These are phyloP conservation scores for Geosmithia flava DNA, from an alignment of 2,329 filamentous ascomycete species.

Conservation along the genomic window DNA sequence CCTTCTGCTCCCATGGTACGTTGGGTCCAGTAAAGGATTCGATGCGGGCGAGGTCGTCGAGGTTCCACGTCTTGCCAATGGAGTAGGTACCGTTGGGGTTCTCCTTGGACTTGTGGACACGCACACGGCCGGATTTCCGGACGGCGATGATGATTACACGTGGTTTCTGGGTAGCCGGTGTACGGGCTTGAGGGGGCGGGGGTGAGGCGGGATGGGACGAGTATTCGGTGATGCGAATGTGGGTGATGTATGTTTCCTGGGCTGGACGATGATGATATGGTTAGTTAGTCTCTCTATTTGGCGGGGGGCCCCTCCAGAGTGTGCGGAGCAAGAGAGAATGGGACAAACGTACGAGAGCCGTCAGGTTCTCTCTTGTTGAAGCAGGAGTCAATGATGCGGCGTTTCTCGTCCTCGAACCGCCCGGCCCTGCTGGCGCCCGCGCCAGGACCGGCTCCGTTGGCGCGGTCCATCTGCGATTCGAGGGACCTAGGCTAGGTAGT, in stretches of 20 bases:
- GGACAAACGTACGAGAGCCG: constrained; percentile 57
- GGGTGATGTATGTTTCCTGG: constrained; percentile 90
- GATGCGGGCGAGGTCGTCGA: constrained; percentile 77
- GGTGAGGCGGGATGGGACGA: constrained; percentile 70
- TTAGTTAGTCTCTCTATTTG: background rate
- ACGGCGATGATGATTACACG: constrained; percentile 90
- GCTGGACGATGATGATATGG: constrained; percentile 10
- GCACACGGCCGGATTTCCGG: constrained; percentile 79
- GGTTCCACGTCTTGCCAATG: constrained; percentile 95
- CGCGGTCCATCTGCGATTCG: constrained; percentile 22
- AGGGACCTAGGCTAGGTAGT: constrained; percentile 1
- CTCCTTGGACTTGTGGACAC: constrained; percentile 94
- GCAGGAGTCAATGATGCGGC: constrained; percentile 86
- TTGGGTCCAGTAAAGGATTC: constrained; percentile 63
- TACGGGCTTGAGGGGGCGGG: constrained; percentile 64
- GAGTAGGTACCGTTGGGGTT: constrained; percentile 91
- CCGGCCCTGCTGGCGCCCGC: constrained; percentile 45
- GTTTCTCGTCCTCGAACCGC: constrained; percentile 93
- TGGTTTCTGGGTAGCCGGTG: constrained; percentile 66
- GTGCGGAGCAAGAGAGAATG: background rate
- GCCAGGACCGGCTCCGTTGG: constrained; percentile 22
- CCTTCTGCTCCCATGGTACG: constrained; percentile 44
- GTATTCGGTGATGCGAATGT: constrained; percentile 86
- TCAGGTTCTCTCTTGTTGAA: constrained; percentile 83
- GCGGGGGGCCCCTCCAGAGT: background rate